Conservation (phyloP, 1,284 basidiomycete species). For the Fomitiporia mediterranea region DNA sequence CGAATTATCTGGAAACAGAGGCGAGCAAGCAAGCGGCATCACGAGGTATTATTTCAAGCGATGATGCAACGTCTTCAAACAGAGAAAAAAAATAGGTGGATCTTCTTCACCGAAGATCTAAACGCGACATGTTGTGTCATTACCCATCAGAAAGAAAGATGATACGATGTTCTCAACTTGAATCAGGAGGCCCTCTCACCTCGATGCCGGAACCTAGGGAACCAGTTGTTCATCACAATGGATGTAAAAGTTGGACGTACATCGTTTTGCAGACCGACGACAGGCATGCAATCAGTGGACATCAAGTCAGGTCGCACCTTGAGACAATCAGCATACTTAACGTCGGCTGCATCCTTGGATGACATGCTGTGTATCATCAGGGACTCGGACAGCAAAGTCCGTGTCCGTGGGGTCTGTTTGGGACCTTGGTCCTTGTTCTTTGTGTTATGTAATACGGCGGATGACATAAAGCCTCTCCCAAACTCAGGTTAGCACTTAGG, state of each 20-base stretch:
- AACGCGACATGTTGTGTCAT: not conserved
- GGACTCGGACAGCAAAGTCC: not conserved
- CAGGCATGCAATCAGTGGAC: not conserved
- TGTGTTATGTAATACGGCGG: not conserved
- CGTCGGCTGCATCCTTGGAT: not conserved
- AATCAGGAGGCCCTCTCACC: constrained; percentile 3
- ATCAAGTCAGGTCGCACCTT: not conserved
- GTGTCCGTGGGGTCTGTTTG: no score
- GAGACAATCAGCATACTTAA: not conserved
- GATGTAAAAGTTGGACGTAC: not conserved
- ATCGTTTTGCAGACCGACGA: not conserved
- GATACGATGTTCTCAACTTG: not conserved
- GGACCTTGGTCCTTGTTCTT: constrained; percentile 2
- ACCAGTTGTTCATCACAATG: constrained; percentile 5
- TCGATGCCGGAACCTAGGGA: not conserved
- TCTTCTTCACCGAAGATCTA: not conserved
- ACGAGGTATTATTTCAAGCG: not conserved
- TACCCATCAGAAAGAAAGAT: not conserved
- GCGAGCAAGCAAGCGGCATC: not conserved
- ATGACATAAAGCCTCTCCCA: constrained; percentile 1
- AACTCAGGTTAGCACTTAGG: not conserved
- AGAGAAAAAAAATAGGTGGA: not conserved
- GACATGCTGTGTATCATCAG: not conserved
- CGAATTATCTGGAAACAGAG: not conserved
- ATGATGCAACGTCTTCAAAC: not conserved